These are phyloP conservation scores for Colletotrichum truncatum DNA, from an alignment of 2,329 filamentous ascomycete genomes.

Conservation along the genomic window DNA sequence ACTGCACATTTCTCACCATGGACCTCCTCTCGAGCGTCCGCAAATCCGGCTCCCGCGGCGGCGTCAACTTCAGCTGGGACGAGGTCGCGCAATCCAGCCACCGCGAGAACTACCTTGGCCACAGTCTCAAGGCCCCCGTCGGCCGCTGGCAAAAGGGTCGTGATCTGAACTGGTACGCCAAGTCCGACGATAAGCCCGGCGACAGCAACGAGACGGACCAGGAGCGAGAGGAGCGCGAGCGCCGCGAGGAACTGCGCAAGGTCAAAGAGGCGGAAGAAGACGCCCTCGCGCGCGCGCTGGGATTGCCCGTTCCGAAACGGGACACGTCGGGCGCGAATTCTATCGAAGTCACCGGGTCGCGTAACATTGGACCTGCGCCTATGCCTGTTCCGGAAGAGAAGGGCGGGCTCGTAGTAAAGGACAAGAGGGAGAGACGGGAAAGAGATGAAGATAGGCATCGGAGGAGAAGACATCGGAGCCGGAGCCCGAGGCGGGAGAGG, in stretches of 20 bases:
- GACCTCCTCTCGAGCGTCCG: slow-evolving; percentile 93
- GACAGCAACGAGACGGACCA: slow-evolving; percentile 66
- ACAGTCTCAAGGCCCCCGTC: slow-evolving; percentile 91
- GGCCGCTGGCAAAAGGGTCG: slow-evolving; percentile 90
- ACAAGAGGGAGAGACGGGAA: slow-evolving; percentile 34
- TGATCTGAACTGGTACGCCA: slow-evolving; percentile 72
- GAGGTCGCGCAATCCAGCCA: slow-evolving; percentile 88
- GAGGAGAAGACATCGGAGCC: slow-evolving; percentile 48
- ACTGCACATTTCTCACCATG: slow-evolving; percentile 74
- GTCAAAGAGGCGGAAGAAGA: slow-evolving; percentile 95
- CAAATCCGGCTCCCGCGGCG: slow-evolving; percentile 90
- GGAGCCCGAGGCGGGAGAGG: slow-evolving; percentile 36
- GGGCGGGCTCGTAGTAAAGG: slow-evolving; percentile 31
- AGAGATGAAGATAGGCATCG: slow-evolving; percentile 42
- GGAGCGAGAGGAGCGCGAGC: slow-evolving; percentile 66
- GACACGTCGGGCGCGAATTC: slow-evolving; percentile 73
- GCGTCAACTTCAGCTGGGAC: slow-evolving; percentile 96
- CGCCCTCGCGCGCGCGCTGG: slow-evolving; percentile 84
- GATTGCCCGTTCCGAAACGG: slow-evolving; percentile 74
- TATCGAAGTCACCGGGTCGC: slow-evolving; percentile 64
- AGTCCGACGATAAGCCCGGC: slow-evolving; percentile 57
- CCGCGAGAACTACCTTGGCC: slow-evolving; percentile 89
- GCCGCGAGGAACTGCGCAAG: slow-evolving; percentile 79
- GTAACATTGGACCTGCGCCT: slow-evolving; percentile 42
- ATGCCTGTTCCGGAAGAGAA: slow-evolving; percentile 33